A percentile compares a stretch with the other conserved stretches of the same genome.
These are phyloP conservation scores for Tulasnella calospora DNA, from an alignment of 768 basidiomycete genomes.

Conservation along the genomic window DNA sequence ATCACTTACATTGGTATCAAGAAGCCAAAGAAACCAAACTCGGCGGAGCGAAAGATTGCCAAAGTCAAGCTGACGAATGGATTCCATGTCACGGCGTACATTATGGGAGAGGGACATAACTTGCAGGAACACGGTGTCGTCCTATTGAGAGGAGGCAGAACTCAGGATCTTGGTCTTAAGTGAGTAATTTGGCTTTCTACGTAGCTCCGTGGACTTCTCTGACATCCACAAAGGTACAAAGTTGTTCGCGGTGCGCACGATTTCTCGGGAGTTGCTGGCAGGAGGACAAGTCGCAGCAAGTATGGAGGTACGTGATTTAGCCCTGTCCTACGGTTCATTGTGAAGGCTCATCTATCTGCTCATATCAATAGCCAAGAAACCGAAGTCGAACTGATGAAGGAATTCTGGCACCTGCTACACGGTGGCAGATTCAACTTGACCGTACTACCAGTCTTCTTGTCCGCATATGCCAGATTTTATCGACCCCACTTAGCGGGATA, in stretches of 20 bases:
- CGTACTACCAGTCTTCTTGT: neutral
- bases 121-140: slow-evolving; percentile 97
- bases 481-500: neutral
- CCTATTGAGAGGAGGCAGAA: slow-evolving; percentile 86
- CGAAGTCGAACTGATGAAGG: neutral
- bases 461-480: neutral
- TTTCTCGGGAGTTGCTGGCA: slow-evolving; percentile 81
- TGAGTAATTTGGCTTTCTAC: slow-evolving; percentile 54
- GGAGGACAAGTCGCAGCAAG: slow-evolving; percentile 76
- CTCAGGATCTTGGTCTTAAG: slow-evolving; percentile 93
- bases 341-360: neutral
- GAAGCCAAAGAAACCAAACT: slow-evolving; percentile 97
- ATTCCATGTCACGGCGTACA: slow-evolving; percentile 85
- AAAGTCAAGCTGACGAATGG: slow-evolving; percentile 88
- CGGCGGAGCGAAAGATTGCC: slow-evolving; percentile 95
- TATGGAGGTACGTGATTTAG: slow-evolving; percentile 67
- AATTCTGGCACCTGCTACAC: neutral
- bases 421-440: neutral
- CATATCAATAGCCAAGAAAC: neutral
- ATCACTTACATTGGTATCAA: slow-evolving; percentile 73
- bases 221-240: slow-evolving; percentile 67
- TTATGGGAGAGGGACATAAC: slow-evolving; percentile 96
- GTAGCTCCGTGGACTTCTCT: neutral
- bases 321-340: neutral
- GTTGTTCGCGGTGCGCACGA: slow-evolving; percentile 89